Evolutionary conservation across 768 basidiomycete genomes (phyloP).

Genomic region (Leccinum barrowsii): DNA sequence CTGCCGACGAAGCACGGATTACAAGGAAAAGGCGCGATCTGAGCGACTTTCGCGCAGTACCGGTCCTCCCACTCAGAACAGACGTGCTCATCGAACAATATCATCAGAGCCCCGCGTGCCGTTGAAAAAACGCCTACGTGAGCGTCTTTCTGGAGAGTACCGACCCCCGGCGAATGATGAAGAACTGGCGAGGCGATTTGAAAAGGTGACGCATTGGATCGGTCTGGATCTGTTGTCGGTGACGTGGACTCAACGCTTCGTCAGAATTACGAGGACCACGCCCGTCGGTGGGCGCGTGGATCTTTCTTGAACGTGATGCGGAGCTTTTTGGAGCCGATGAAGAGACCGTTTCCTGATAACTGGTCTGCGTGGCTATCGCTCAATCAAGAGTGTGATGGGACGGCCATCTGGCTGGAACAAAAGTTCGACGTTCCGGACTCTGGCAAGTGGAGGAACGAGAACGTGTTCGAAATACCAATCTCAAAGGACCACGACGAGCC

Average conservation of each 20-base stretch:
- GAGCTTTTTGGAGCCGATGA: conserved; percentile 38
- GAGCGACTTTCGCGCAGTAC: conserved; percentile 32
- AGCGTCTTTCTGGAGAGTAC: conserved; percentile 42
- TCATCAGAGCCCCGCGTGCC: conserved; percentile 22
- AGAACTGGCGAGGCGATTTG: conserved; percentile 59
- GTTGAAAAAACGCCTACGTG: conserved; percentile 31
- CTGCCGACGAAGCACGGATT: conserved; percentile 54
- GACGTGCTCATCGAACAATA: conserved; percentile 17
- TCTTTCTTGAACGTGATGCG: conserved; percentile 50
- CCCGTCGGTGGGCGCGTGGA: conserved; percentile 69
- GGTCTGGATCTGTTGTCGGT: background rate
- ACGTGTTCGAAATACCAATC: conserved; percentile 57
- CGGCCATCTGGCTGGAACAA: conserved; percentile 75
- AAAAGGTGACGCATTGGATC: conserved; percentile 48
- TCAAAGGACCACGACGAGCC: conserved; percentile 17
- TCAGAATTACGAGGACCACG: conserved; percentile 71
- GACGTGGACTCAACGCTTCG: conserved; percentile 4
- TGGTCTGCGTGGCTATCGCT: conserved; percentile 76
- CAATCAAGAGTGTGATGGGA: conserved; percentile 69
- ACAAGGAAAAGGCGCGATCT: conserved; percentile 48
- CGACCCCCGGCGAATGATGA: conserved; percentile 57
- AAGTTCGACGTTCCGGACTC: conserved; percentile 71
- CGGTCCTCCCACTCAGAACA: conserved; percentile 13
- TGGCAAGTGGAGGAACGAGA: conserved; percentile 58
- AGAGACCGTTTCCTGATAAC: conserved; percentile 30